These are phyloP conservation scores for Graphilbum fragrans DNA, from an alignment of 2,329 filamentous ascomycete species.

Conservation along the genomic window DNA sequence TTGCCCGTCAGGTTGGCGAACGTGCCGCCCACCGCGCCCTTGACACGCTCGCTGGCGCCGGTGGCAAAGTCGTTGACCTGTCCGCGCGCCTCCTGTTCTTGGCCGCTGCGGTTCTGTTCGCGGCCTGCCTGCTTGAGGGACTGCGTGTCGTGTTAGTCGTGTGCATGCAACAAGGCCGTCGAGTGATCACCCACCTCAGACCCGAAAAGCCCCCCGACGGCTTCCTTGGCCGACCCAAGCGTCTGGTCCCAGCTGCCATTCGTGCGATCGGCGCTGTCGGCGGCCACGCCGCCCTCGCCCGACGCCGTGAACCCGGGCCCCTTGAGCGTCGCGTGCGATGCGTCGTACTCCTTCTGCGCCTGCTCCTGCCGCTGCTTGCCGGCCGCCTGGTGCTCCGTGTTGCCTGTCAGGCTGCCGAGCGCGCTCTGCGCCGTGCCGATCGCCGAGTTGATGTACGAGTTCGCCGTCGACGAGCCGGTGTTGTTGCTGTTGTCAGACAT, in stretches of 20 bases:
- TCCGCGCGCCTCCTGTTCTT: conserved; percentile 70
- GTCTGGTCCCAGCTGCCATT: conserved; percentile 80
- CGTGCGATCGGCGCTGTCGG: conserved; percentile 61
- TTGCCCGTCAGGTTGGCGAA: conserved; percentile 66
- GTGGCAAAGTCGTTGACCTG: conserved; percentile 63
- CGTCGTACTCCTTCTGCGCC: conserved; percentile 54
- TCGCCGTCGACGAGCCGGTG: conserved; percentile 54
- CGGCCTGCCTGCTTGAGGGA: conserved; percentile 61
- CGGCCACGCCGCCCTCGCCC: conserved; percentile 54
- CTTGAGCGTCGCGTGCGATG: conserved; percentile 64
- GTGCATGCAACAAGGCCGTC: background rate
- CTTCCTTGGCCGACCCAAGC: conserved; percentile 73
- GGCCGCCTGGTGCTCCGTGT: conserved; percentile 51
- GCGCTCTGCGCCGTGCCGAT: conserved; percentile 60
- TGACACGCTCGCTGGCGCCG: conserved; percentile 54
- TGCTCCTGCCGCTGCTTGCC: conserved; percentile 53
- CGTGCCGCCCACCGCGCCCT: conserved; percentile 55
- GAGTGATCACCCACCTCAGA: conserved; percentile 40
- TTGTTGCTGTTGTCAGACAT: conserved; percentile 17
- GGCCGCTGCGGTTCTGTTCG: conserved; percentile 68
- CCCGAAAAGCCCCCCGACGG: conserved; percentile 63
- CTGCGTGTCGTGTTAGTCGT: conserved; percentile 18
- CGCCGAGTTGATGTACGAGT: conserved; percentile 65
- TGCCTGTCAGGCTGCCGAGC: conserved; percentile 63
- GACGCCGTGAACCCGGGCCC: conserved; percentile 61